phyloP scores from a whole-genome alignment of 768 basidiomycete genomes.

The Pleurotus tuber-regium region DNA sequence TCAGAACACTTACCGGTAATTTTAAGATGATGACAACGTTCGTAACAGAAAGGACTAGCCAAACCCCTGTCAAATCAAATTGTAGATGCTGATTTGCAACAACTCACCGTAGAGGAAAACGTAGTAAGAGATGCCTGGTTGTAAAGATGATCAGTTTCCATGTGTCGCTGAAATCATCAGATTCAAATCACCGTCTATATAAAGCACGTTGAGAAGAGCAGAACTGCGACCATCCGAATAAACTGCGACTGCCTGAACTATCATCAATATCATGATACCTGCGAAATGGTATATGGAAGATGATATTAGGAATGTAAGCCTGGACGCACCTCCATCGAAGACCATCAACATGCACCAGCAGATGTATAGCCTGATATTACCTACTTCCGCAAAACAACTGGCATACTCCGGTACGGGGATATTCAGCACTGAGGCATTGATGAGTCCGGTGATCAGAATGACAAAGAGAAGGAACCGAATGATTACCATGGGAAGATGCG shows the following conservation, averaged over 20 bases:
- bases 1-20: background rate
- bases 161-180: too few species aligned
- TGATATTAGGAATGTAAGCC: background rate
- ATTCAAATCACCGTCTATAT: slow-evolving; percentile 7
- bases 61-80: too few species aligned
- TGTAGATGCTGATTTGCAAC: background rate
- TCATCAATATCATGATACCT: slow-evolving; percentile 10
- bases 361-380: background rate
- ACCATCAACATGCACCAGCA: slow-evolving; percentile 5
- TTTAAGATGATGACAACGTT: slow-evolving; percentile 5
- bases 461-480: background rate
- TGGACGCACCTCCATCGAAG: background rate
- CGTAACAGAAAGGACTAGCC: background rate
- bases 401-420: background rate
- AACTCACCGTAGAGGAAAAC: background rate
- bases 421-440: background rate
- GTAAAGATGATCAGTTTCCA: too few species aligned
- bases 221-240: background rate
- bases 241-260: background rate
- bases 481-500: background rate
- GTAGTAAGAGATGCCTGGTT: slow-evolving; percentile 4
- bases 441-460: background rate
- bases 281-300: background rate
- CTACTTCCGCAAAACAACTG: background rate
- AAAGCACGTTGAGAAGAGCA: background rate